Evolutionary conservation across 2,329 filamentous ascomycete genomes (phyloP), one percentile per base, ranked within the genome.

Genomic region (Aurifilum marmelostoma): DNA sequence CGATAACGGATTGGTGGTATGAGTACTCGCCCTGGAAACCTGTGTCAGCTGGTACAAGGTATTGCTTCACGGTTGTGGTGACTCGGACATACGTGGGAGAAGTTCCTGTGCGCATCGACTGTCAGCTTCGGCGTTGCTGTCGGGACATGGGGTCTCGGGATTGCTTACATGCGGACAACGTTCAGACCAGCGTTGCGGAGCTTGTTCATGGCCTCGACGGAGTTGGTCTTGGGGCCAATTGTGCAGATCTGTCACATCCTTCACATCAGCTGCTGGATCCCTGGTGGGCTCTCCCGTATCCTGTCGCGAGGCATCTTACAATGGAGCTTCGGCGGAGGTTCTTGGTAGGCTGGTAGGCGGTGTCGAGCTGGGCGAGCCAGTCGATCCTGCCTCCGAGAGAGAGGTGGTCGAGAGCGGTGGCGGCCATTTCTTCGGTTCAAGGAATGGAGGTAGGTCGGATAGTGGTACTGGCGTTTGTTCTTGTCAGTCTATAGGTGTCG

Each of bases 141-240:
- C 6, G 54, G 24, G 2, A 16, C 7, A 21, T 4, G 37, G 50
- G 50, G 16, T 37, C 24, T 71, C 43, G 64, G 29, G 58, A 24
- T 52, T 32, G 9, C 69, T 67, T 99, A 99, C 96, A 99, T 99
- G 85, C 96, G 95, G 75, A 98, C 96, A 75, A 99, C 94, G 84
- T 98, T 98, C 77, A 98, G 91, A 83, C 96, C 96, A 74, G 91
- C 91, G 79, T 87, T 88, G 81, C 95, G 93, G 77, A 99, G 92
- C 81, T 90, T 88, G 84, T 98, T 98, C 85, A 99, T 97, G 83
- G 94, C 94, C 85, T 97, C 92, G 69, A 94, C 91, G 50, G 93
- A 97, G 88, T 99, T 99, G 76, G 96, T 99, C 91, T 98, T 99
- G 80, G 96, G 96, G 72, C 96, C 96, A 80, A 99, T 98, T 77